Percentiles rank a stretch among this genome's conserved stretches.
phyloP scores from a whole-genome alignment of 305 asterid species.

The Fraxinus albicans region DNA sequence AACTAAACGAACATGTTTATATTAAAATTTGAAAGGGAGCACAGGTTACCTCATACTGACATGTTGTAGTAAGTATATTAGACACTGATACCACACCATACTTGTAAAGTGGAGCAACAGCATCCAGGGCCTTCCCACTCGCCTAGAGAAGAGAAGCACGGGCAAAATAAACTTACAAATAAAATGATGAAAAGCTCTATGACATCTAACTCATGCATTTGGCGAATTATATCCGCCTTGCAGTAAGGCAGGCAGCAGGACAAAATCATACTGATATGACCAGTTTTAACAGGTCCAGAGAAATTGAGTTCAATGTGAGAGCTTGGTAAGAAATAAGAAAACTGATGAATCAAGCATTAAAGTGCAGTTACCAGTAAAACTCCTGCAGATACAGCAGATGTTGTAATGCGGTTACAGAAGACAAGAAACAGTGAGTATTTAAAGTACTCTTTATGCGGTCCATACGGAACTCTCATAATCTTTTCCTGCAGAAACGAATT shows the following conservation, averaged over 20 bases:
- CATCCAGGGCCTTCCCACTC: slow-evolving; percentile 72
- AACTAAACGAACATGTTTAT: neutral
- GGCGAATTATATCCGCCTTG: neutral
- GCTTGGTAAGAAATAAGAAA: slow-evolving; percentile 1
- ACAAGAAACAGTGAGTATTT: slow-evolving; percentile 85
- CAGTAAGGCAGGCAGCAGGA: neutral
- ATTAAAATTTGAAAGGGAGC: slow-evolving; percentile 7
- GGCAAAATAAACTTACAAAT: slow-evolving; percentile 5
- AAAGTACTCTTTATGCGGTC: slow-evolving; percentile 72
- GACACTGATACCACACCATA: slow-evolving; percentile 76
- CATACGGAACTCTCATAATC: slow-evolving; percentile 96
- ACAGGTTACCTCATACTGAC: slow-evolving; percentile 87
- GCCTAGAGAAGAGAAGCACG: slow-evolving; percentile 46
- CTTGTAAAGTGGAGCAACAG: slow-evolving; percentile 91
- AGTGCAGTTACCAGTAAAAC: slow-evolving; percentile 63
- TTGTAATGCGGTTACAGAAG: slow-evolving; percentile 92
- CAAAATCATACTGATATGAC: neutral
- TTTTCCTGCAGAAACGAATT: slow-evolving; percentile 70
- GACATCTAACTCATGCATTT: slow-evolving; percentile 12
- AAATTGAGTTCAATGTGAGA: neutral
- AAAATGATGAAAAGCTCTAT: slow-evolving; percentile 10
- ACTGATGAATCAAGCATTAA: slow-evolving; percentile 16
- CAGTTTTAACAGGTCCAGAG: neutral
- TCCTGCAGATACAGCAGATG: slow-evolving; percentile 88
- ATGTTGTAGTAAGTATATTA: slow-evolving; percentile 91